Evolutionary conservation across 106 monocot genomes (phyloP).

Genomic region (Agapanthus africanus): DNA sequence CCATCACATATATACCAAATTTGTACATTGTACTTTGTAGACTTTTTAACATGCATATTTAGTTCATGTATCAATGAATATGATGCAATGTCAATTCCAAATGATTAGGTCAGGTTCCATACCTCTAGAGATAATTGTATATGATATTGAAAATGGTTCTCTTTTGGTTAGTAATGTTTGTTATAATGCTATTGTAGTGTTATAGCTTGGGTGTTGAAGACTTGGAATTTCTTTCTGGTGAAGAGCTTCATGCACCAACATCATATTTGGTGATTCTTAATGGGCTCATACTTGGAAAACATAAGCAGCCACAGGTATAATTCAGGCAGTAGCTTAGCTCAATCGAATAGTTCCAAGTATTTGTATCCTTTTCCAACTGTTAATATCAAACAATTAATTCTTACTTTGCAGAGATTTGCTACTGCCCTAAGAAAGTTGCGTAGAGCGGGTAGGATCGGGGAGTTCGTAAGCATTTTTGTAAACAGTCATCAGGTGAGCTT

Average conservation of each 20-base stretch:
- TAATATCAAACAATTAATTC: background rate
- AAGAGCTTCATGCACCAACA: conserved; percentile 72
- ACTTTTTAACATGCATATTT: background rate
- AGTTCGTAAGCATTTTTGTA: conserved; percentile 91
- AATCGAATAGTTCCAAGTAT: background rate
- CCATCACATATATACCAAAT: too few relatives aligned
- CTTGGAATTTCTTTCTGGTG: conserved; percentile 52
- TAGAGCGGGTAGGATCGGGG: conserved; percentile 72
- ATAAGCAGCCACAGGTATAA: conserved; percentile 59
- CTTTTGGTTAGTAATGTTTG: background rate
- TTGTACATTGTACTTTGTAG: too few relatives aligned
- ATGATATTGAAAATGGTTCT: background rate
- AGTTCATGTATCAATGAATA: background rate
- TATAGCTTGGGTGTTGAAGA: conserved; percentile 80
- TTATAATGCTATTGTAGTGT: conserved; percentile 29
- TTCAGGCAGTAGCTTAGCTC: background rate
- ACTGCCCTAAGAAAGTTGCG: conserved; percentile 62
- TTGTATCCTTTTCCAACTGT: too few relatives aligned
- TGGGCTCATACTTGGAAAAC: conserved; percentile 92
- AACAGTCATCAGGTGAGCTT: conserved; percentile 74
- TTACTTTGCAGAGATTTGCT: conserved; percentile 58
- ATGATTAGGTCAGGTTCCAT: background rate
- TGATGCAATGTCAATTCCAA: too few relatives aligned
- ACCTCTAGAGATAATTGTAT: background rate
- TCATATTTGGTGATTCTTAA: conserved; percentile 86